Base-by-base conservation (phyloP, 495 filamentous ascomycete genomes). In the Talaromyces borbonicus region DNA sequence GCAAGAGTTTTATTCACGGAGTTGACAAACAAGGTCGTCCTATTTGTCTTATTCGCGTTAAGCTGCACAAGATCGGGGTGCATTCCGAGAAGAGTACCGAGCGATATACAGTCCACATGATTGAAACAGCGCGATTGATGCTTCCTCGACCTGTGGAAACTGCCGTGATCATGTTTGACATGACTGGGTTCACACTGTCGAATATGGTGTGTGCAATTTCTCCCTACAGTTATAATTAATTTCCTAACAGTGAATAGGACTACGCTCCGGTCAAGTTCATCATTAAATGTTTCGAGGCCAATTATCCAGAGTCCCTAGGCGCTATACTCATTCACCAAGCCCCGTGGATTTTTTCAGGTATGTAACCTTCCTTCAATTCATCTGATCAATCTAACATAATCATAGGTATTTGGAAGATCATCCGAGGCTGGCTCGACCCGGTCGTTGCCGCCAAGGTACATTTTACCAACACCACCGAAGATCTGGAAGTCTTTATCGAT, bases 261-360 rank as follows among this genome's bases (percentile, higher is more conserved):
- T 97, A 97, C 58, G 77, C 86, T 0, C 92, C 92, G 0, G 87
- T 98, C 19, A 97, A 90, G 56, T 97, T 96, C 71, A 94, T 98
- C 79, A 96, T 97, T 69, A 95, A 95, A 68, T 95, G 88, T 65
- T 98, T 98, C 60, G 93, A 97, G 67, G 93, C 92, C 41, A 97
- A 98, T 64, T 98, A 97, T 58, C 92, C 93, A 20, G 93, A 97
- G 60, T 85, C 76, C 42, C 72, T 98, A 0, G 92, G 93, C 37
- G 71, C 86, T 5, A 89, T 97, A 5, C 80, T 97, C n/a, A 86
- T 98, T 26, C 89, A 98, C 68, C 95, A 95, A 62, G 81, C 92
- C 0, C 92, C 92, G 4, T 98, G 90, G 92, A 68, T 97, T 29
- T 98, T 98, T 69, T 87, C 92, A 66, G 81, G 85, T 84, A 52